phyloP scores from a whole-genome alignment of 768 basidiomycete species.

The Lanmaoa rubissima region DNA sequence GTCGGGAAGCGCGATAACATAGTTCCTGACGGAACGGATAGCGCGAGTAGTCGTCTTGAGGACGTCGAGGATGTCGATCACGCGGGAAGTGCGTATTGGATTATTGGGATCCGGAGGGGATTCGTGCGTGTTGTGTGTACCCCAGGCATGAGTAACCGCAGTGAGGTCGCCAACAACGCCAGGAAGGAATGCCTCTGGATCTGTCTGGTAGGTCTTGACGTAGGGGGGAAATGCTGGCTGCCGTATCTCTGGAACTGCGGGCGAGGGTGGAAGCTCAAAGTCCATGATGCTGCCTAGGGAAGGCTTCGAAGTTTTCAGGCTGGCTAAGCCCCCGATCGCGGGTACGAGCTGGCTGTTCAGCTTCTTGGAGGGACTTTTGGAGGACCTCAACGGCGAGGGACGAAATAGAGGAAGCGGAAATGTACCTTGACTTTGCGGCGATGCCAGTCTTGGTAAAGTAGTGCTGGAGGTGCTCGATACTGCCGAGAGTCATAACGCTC shows the following conservation, averaged over 20 bases:
- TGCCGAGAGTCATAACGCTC: conserved; percentile 92
- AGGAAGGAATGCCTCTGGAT: conserved; percentile 76
- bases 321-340: conserved; percentile 63
- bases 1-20: conserved; percentile 73
- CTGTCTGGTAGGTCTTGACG: conserved; percentile 65
- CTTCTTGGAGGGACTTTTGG: conserved; percentile 45
- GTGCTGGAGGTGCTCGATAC: conserved; percentile 93
- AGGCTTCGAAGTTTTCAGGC: conserved; percentile 38
- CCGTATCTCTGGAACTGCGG: conserved; percentile 47
- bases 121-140: conserved; percentile 34
- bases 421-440: conserved; percentile 68
- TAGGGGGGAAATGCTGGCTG: conserved; percentile 49
- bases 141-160: conserved; percentile 63
- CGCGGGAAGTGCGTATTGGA: conserved; percentile 14
- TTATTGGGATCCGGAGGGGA: conserved; percentile 16
- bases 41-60: conserved; percentile 79
- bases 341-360: conserved; percentile 65
- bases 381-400: conserved; percentile 6
- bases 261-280: conserved; percentile 71
- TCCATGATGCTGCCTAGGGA: conserved; percentile 44
- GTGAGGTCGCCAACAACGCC: conserved; percentile 74
- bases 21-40: conserved; percentile 81
- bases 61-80: conserved; percentile 61
- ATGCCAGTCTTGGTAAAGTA: conserved; percentile 92
- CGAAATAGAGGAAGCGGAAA: background rate